Base-by-base conservation (phyloP, 331 rosid species). In the Spiraea crenata region DNA sequence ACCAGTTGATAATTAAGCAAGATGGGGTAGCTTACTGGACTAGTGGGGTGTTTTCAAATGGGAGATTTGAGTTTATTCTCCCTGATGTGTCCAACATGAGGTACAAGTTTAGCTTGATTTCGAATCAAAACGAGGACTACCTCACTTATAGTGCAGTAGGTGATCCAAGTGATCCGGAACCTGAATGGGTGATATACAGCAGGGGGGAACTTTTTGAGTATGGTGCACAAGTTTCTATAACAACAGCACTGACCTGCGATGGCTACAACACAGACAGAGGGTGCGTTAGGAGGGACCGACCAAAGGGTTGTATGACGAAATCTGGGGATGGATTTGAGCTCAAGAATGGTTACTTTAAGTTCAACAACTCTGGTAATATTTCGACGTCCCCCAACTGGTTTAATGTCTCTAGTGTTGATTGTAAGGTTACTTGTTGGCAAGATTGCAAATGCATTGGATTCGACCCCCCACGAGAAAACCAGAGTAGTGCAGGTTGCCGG, bases 131-230 rank as follows among this genome's bases (percentile, higher is more conserved):
- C 3, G 34, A 66, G 35, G 71, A 35, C 55, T 52, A 17, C 47
- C 46, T 31, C 40, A 65, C 71, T 34, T 47, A 48, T 45, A 31
- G 3, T 65, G 44, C 57, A 25, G 57, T 48, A 35, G 57, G 40
- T 5, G 62, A 14, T 16, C 34, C 20, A 9, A 38, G 40, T 61
- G 66, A 39, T 35, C 62, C 62, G 11, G 41, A 57, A 9, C 62
- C 62, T 12, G 62, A 57, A 35, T 59, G 64, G 64, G 64, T 59
- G 44, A 10, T 59, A 11, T 57, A 57, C 17, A 57, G 17, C 62
- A 57, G 62, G 2, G 45, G 64, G 64, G 7, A 3, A 59, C 25
- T 59, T 37, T 59, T 14, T 59, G 64, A 59, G 9, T 59, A 35
- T 59, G 45, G 20, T 1, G 10, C 19, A 6, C 11, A 59, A 5